Evolutionary conservation across 345 rosid genomes (phyloP).

Genomic region (Iberis pinnata): DNA sequence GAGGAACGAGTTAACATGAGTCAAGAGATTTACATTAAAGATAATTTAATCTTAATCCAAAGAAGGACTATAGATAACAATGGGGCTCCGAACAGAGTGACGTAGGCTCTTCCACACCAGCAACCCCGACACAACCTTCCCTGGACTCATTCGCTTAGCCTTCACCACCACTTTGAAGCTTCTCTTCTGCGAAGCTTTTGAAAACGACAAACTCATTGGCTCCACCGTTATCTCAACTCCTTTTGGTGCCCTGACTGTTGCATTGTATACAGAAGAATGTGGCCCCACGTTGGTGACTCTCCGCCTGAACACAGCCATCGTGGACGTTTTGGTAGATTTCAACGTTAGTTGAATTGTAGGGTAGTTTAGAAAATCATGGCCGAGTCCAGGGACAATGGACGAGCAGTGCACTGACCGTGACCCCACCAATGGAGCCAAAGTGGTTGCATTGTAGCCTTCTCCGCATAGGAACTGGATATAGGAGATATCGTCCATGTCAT

Average conservation of each 20-base stretch:
- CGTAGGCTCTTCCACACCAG: constrained; percentile 59
- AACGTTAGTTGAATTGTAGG: constrained; percentile 66
- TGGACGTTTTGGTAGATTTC: constrained; percentile 26
- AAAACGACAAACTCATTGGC: constrained; percentile 52
- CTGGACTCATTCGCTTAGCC: constrained; percentile 36
- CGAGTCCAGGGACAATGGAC: constrained; percentile 54
- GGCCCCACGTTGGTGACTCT: constrained; percentile 76
- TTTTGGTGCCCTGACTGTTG: constrained; percentile 45
- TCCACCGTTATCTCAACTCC: constrained; percentile 55
- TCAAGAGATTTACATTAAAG: too few relatives aligned
- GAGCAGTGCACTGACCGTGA: constrained; percentile 54
- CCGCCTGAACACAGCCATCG: constrained; percentile 44
- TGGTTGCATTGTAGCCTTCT: constrained; percentile 62
- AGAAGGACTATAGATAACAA: constrained; percentile 41
- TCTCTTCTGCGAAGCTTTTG: constrained; percentile 38
- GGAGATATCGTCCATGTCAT: constrained; percentile 60
- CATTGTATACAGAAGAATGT: constrained; percentile 45
- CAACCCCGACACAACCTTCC: constrained; percentile 49
- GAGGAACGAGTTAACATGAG: too few relatives aligned
- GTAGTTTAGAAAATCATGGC: constrained; percentile 74
- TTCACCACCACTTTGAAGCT: constrained; percentile 72
- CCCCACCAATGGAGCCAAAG: constrained; percentile 45
- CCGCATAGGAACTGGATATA: constrained; percentile 77
- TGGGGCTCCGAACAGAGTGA: constrained; percentile 62
- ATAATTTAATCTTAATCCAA: neutral